Evolutionary conservation across 768 basidiomycete species (phyloP).

Genomic region (Boletus rubroflammeus): DNA sequence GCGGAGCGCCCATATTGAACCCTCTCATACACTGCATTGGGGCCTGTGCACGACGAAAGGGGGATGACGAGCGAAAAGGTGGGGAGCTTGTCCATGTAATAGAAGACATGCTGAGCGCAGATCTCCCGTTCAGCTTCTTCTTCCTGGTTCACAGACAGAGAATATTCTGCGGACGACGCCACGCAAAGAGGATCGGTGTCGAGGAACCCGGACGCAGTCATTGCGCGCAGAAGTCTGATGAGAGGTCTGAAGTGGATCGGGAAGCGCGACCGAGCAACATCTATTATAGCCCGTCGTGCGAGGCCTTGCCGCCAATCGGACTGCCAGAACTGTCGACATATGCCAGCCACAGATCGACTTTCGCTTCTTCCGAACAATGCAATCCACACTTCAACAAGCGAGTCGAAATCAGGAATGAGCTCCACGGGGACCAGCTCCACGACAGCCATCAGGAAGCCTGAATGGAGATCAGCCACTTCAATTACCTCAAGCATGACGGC

Average conservation of each 20-base stretch:
- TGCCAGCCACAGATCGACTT: conserved; percentile 54
- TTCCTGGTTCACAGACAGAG: conserved; percentile 37
- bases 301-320: conserved; percentile 65
- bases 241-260: conserved; percentile 74
- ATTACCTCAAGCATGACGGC: conserved; percentile 8
- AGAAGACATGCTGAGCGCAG: conserved; percentile 68
- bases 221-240: conserved; percentile 66
- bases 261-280: conserved; percentile 78
- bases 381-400: conserved; percentile 72
- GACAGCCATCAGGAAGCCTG: conserved; percentile 74
- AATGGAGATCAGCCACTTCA: conserved; percentile 1
- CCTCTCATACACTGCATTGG: conserved; percentile 70
- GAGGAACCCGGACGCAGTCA: conserved; percentile 74
- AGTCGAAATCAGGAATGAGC: conserved; percentile 70
- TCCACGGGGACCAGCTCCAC: conserved; percentile 75
- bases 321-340: conserved; percentile 83
- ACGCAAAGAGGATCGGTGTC: conserved; percentile 67
- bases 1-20: conserved; percentile 53
- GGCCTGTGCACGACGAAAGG: conserved; percentile 54
- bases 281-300: conserved; percentile 75
- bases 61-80: conserved; percentile 76
- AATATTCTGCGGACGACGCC: conserved; percentile 39
- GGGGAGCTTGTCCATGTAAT: conserved; percentile 68
- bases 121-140: conserved; percentile 48
- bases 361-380: conserved; percentile 74